Base-by-base conservation (phyloP, 176 grass and related monocot species). In the Eleusine coracana region DNA sequence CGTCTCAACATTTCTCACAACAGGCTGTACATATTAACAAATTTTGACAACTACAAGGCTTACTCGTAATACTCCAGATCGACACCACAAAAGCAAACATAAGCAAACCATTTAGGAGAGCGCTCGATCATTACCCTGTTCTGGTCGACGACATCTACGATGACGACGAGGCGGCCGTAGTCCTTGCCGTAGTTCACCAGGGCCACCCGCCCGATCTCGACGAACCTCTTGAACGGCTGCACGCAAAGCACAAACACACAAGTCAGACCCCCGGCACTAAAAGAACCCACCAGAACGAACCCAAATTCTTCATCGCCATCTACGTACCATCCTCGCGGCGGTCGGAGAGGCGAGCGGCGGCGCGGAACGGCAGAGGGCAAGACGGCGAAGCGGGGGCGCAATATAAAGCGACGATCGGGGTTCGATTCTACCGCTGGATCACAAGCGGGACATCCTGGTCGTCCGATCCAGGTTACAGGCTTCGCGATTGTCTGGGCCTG, bases 121-220 rank as follows among this genome's bases (percentile, higher is more conserved):
- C 45, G 81, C 27, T 52, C 42, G 40, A 39, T 7, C 28, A 55
- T 59, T 7, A 97, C 94, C 78, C 91, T 72, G 75, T 93, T 94
- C 87, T 97, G 91, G 66, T 97, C 94, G 25, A 97, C 72, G 64
- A 97, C 77, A 41, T 97, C 94, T 68, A 97, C 91, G 83, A 97
- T 97, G 25, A 97, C 94, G 68, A 97, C 94, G n/a, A 97, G 86
- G 58, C 79, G 84, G 61, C 91, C 94, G 68, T 93, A 97, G 29
- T 97, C 94, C 84, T 97, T 97, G 55, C 94, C 94, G 68, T 97
- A 97, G 88, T 93, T 97, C 40, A 97, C 82, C 11, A 93, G 78
- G 64, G 94, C 94, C 60, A 97, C 91, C 28, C 94, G 88, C 76
- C 94, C 94, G 78, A 97, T 97, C 91, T 97, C 94, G 64, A 97